phyloP scores from a whole-genome alignment of 2,329 filamentous ascomycete genomes.

The Fusarium continuum region DNA sequence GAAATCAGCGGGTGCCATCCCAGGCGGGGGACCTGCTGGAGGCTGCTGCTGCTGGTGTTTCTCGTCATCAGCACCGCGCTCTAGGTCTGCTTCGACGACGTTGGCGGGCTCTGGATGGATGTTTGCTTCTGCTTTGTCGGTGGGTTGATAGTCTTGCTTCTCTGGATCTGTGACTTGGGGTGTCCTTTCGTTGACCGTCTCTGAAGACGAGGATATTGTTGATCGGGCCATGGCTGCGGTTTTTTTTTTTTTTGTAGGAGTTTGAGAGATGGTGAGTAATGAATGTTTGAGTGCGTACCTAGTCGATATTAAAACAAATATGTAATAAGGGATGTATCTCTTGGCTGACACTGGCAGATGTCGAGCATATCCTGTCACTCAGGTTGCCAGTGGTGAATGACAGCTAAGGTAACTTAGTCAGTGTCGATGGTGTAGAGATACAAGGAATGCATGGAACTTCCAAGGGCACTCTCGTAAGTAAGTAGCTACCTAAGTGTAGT shows the following conservation, averaged over 20 bases:
- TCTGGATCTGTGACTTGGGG: conserved; percentile 14
- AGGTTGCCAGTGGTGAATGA: neutral
- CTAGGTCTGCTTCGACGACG: conserved; percentile 43
- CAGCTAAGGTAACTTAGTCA: neutral
- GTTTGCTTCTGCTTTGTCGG: conserved; percentile 21
- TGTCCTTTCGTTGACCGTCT: conserved; percentile 39
- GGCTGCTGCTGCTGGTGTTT: conserved; percentile 24
- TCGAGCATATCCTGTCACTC: neutral
- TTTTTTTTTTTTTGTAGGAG: no score
- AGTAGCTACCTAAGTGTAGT: no score
- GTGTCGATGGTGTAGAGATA: neutral
- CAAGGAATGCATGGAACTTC: neutral
- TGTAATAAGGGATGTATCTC: no score
- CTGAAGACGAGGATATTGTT: conserved; percentile 40
- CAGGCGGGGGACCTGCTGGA: conserved; percentile 42
- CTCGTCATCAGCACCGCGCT: conserved; percentile 24
- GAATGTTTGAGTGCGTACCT: neutral
- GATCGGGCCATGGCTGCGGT: conserved; percentile 36
- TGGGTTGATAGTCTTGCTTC: conserved; percentile 20
- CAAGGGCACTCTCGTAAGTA: neutral
- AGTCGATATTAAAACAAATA: neutral
- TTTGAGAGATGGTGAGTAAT: neutral
- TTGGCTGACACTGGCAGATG: neutral
- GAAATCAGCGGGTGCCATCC: conserved; percentile 59
- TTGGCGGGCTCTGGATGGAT: conserved; percentile 44